Conservation (phyloP, 2,329 filamentous ascomycete species). For the Aplosporella prunicola region DNA sequence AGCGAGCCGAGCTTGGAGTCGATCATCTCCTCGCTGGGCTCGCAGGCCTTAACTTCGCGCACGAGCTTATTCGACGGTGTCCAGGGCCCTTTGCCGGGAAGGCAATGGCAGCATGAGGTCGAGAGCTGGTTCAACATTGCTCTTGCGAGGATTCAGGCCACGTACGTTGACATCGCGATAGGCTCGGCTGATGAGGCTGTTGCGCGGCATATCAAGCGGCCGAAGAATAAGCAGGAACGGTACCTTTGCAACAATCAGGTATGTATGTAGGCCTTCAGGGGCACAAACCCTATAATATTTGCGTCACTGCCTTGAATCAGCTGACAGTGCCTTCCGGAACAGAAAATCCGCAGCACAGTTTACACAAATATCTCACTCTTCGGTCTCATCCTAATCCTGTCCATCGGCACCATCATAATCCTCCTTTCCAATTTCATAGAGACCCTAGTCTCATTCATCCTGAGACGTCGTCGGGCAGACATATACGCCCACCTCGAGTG, state of each 20-base stretch:
- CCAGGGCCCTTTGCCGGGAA: constrained; percentile 12
- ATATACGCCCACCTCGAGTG: background rate
- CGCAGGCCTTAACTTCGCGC: background rate
- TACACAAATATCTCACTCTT: constrained; percentile 16
- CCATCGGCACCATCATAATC: constrained; percentile 15
- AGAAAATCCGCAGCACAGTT: constrained; percentile 13
- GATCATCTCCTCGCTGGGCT: too few relatives aligned
- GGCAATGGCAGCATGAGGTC: constrained; percentile 17
- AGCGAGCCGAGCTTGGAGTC: too few relatives aligned
- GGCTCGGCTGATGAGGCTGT: background rate
- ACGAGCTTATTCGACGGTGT: background rate
- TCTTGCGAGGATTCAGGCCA: constrained; percentile 12
- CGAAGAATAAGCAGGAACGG: background rate
- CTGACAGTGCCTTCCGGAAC: too few relatives aligned
- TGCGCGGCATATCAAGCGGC: background rate
- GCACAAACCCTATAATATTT: too few relatives aligned
- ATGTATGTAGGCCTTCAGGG: too few relatives aligned
- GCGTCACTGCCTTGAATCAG: too few relatives aligned
- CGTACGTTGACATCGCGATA: constrained; percentile 1
- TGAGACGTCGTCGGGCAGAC: background rate
- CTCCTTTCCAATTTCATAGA: constrained; percentile 11
- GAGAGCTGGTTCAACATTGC: constrained; percentile 10
- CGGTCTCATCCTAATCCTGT: constrained; percentile 17
- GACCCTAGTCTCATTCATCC: background rate
- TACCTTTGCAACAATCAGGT: background rate